Base-by-base conservation (phyloP, 2,329 filamentous ascomycete genomes). In the Stachybotrys elegans region DNA sequence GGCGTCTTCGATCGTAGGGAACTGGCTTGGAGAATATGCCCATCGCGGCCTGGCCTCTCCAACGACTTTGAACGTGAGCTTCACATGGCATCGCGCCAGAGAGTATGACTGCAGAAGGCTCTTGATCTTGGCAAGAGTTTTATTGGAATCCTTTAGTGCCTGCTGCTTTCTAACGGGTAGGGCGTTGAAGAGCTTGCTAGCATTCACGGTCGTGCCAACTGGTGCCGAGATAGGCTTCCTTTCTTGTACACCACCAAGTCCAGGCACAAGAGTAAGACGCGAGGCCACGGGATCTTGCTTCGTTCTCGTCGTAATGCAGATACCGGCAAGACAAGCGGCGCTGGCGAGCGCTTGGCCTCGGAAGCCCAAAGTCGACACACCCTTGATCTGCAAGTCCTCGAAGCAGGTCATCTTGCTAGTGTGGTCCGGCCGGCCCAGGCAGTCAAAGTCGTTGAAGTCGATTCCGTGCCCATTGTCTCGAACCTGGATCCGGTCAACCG, bases 391-490 rank as follows among this genome's bases (percentile, higher is more conserved):
- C 29, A 90, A 66, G 40, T 90, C 83, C 1, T 79, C 71, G 45
- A 85, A 78, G n/a, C 67, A 68, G 40, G 66, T 68, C 35, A 91
- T 72, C 64, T 91, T 92, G 70, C 84, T 90, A 2, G 87, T 91
- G 54, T 85, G 78, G 22, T 83, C 78, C n/a, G 72, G 73, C 43
- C 74, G 75, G n/a, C 83, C 85, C 3, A 88, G 69, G 5, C 72
- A 59, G 14, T 74, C 63, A 29, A 82, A 79, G 57, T 90, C 85
- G 21, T 76, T 72, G 1, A 71, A 60, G 14, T 70, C 67, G 47
- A 92, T 87, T 12, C 87, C 86, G 45, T 74, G 69, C n/a, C 87
- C 86, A 63, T 90, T 87, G 59, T 88, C 84, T 36, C 78, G 75
- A 40, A 90, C 79, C 54, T 86, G 78, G 29, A 92, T 76, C 43